Base-by-base conservation (phyloP, 352 stramenopile genomes). In the Globisporangium nagaii region DNA sequence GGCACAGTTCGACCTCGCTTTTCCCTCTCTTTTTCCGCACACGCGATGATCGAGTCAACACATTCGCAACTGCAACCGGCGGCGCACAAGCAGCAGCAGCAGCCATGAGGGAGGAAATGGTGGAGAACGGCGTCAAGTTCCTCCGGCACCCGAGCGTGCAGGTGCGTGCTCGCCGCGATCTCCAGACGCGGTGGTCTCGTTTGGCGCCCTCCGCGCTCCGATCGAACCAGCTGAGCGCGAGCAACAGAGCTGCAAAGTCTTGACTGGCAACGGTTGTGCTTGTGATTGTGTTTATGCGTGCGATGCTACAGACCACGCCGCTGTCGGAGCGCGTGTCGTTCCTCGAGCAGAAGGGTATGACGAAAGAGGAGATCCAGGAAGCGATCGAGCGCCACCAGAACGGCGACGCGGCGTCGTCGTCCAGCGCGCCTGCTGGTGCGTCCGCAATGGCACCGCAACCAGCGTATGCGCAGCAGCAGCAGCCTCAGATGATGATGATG, bases 71-170 rank as follows among this genome's bases (percentile, higher is more conserved):
- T 42, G 52, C 30, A 37, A 43, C 20, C 10, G 49, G 63, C 52
- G 34, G 31, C 20, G 20, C 17, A 17, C 9, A 17, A 32, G 20
- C 13, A 46, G 41, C n/a, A n/a, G 41, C 25, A 19, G 10, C 17
- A 28, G 10, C 25, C 43, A 68, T 82, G 70, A 58, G 80, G 43
- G 62, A 82, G 50, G 82, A 93, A 53, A 86, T 87, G 72, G 70
- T 93, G 39, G 73, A 71, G 51, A 93, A 86, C 53, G 82, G 82
- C 24, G 67, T 93, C 62, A 84, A 88, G 56, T 93, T 93, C 65
- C 66, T 93, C 46, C 76, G 80, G 48, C 82, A 93, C 41, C 82
- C 82, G 45, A 90, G 71, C 56, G 82, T 93, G 17, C 82, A 93
- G 78, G 78, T 86, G 41, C 36, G 47, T 67, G 1, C 1, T 9